Evolutionary conservation across 1,284 basidiomycete genomes (phyloP).

Genomic region (Leucoagaricus sp.): DNA sequence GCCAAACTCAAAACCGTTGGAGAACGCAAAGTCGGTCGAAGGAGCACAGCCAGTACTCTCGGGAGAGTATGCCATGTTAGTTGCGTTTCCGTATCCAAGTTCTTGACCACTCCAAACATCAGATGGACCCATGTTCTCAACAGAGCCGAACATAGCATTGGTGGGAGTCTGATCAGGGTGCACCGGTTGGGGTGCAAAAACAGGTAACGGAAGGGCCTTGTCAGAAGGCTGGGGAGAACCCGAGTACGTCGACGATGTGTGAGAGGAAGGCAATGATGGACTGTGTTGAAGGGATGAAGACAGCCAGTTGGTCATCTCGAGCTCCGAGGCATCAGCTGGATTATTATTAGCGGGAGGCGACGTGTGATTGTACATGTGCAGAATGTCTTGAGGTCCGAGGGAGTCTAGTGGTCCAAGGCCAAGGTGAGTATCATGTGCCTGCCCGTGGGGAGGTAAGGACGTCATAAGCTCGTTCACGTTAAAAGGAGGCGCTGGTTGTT

Average conservation of each 20-base stretch:
- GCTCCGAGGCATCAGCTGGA: conserved; percentile 2
- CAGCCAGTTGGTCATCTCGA: conserved; percentile 10
- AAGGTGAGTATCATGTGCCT: conserved; percentile 2
- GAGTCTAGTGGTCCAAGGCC: conserved; percentile 11
- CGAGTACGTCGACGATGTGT: conserved; percentile 12
- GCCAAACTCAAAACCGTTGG: conserved; percentile 10
- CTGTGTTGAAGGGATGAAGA: conserved; percentile 9
- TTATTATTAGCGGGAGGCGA: conserved; percentile 10
- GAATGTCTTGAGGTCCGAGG: conserved; percentile 12
- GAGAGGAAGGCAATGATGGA: conserved; percentile 11
- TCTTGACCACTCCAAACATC: conserved; percentile 6
- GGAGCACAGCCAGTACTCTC: not conserved
- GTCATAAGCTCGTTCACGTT: conserved; percentile 12
- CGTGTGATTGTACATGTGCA: conserved; percentile 13
- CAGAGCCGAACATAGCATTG: conserved; percentile 3
- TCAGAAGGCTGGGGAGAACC: conserved; percentile 14
- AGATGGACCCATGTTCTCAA: not conserved
- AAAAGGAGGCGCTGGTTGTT: conserved; percentile 6
- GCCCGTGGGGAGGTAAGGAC: conserved; percentile 12
- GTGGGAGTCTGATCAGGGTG: conserved; percentile 4
- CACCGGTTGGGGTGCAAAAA: conserved; percentile 12
- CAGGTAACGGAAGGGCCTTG: conserved; percentile 5
- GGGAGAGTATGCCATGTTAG: too few species aligned
- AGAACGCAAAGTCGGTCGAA: not conserved
- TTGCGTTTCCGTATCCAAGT: too few species aligned